These are phyloP conservation scores for Lachnellula occidentalis DNA, from an alignment of 2,329 filamentous ascomycete genomes.

Conservation along the genomic window DNA sequence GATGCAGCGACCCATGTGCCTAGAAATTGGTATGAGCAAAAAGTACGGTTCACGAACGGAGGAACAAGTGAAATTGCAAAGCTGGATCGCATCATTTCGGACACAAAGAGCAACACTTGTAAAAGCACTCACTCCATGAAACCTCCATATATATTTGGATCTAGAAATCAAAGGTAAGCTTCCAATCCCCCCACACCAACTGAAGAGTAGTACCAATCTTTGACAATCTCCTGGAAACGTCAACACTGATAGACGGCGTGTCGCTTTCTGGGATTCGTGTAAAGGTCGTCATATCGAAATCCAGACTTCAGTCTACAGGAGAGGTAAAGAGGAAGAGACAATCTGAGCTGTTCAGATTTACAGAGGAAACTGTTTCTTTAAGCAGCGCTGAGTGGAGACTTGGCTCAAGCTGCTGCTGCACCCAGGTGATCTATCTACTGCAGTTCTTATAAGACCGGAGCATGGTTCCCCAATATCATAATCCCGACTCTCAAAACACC, in stretches of 20 bases:
- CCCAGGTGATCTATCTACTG: too few relatives aligned
- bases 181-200: not conserved
- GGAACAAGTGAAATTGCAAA: not conserved
- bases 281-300: slow-evolving; percentile 63
- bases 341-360: too few relatives aligned
- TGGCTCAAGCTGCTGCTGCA: too few relatives aligned
- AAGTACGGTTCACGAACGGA: not conserved
- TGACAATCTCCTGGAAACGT: slow-evolving; percentile 59
- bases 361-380: not conserved
- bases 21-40: slow-evolving; percentile 29
- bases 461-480: too few relatives aligned
- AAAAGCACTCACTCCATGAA: slow-evolving; percentile 65
- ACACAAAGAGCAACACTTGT: not conserved
- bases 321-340: too few relatives aligned
- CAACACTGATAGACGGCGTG: slow-evolving; percentile 58
- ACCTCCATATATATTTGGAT: slow-evolving; percentile 76
- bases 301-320: too few relatives aligned
- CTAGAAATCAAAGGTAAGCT: slow-evolving; percentile 26
- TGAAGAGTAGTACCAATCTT: slow-evolving; percentile 46
- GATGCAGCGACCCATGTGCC: slow-evolving; percentile 85
- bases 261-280: slow-evolving; percentile 59
- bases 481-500: too few relatives aligned
- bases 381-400: not conserved
- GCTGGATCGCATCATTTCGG: not conserved
- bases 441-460: too few relatives aligned